Percentiles rank a stretch among this genome's conserved stretches.
Evolutionary conservation across 1,284 basidiomycete species (phyloP).

Genomic region (Sporisorium exsertum): DNA sequence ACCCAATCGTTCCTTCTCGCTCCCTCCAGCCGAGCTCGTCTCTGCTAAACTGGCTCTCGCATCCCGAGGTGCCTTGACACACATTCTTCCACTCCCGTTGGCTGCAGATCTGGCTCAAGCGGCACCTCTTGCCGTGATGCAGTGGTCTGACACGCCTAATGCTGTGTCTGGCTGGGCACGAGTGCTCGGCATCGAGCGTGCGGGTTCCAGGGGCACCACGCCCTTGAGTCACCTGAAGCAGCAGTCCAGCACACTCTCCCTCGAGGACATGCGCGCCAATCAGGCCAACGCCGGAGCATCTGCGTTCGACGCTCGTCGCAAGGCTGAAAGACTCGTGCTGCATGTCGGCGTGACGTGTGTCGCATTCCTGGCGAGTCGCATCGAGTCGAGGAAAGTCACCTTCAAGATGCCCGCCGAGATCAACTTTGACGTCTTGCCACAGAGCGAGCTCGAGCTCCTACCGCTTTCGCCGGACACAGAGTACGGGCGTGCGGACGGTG

Average conservation of each 20-base stretch:
- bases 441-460: constrained; percentile 38
- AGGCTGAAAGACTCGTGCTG: constrained; percentile 20
- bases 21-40: constrained; percentile 23
- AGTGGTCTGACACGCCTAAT: constrained; percentile 53
- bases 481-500: constrained; percentile 15
- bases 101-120: constrained; percentile 30
- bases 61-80: constrained; percentile 43
- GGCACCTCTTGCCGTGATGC: constrained; percentile 40
- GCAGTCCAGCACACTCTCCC: constrained; percentile 1
- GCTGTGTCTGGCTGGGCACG: constrained; percentile 51
- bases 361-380: constrained; percentile 41
- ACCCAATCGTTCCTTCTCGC: constrained; percentile 16
- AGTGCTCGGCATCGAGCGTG: constrained; percentile 49
- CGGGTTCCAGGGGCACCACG: constrained; percentile 18
- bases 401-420: constrained; percentile 25
- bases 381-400: constrained; percentile 36
- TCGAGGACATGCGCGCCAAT: neutral
- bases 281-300: neutral
- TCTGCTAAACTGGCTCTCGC: constrained; percentile 40
- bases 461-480: constrained; percentile 6
- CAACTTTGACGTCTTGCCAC: constrained; percentile 28
- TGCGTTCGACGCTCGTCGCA: constrained; percentile 12
- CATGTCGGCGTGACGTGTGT: constrained; percentile 43
- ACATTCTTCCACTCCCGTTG: constrained; percentile 43
- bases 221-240: constrained; percentile 21